phyloP scores from a whole-genome alignment of 2,329 filamentous ascomycete species.

The Aspergillus quadrilineatus region DNA sequence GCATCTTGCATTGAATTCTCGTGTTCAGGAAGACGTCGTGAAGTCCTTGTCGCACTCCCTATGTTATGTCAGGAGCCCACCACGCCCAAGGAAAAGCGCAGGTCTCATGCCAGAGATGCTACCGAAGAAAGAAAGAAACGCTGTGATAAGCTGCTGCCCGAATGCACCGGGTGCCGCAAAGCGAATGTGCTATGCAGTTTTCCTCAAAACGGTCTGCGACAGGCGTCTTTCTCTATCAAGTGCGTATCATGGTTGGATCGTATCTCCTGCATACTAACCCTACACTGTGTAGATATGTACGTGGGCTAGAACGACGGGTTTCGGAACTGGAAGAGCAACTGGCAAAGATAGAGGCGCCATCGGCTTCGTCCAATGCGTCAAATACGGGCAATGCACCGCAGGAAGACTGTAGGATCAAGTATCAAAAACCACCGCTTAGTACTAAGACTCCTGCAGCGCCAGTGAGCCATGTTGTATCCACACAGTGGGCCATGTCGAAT shows the following conservation, averaged over 20 bases:
- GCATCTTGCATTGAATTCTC: too few species aligned
- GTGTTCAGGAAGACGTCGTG: too few species aligned
- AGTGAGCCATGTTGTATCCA: too few species aligned
- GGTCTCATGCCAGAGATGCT: constrained; percentile 43
- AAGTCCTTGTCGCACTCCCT: too few species aligned
- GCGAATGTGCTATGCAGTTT: constrained; percentile 45
- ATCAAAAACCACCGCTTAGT: not conserved
- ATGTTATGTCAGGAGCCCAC: too few species aligned
- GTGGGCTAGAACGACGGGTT: constrained; percentile 30
- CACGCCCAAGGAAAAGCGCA: constrained; percentile 14
- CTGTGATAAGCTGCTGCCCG: constrained; percentile 42
- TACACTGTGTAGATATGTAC: constrained; percentile 31
- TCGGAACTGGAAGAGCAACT: constrained; percentile 27
- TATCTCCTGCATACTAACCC: too few species aligned
- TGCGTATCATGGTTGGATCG: constrained; percentile 24
- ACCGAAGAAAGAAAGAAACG: constrained; percentile 47
- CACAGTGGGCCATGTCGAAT: too few species aligned
- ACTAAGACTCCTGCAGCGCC: too few species aligned
- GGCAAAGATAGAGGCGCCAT: not conserved
- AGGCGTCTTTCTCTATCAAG: constrained; percentile 44
- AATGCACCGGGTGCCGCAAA: constrained; percentile 41
- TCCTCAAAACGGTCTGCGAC: constrained; percentile 39
- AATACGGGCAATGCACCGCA: not conserved
- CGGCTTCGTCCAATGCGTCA: not conserved
- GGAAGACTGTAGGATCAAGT: not conserved